Evolutionary conservation across 164 flowering plant genomes (phyloP), one percentile per base, ranked within the genome.

Genomic region (Taxillus chinensis): DNA sequence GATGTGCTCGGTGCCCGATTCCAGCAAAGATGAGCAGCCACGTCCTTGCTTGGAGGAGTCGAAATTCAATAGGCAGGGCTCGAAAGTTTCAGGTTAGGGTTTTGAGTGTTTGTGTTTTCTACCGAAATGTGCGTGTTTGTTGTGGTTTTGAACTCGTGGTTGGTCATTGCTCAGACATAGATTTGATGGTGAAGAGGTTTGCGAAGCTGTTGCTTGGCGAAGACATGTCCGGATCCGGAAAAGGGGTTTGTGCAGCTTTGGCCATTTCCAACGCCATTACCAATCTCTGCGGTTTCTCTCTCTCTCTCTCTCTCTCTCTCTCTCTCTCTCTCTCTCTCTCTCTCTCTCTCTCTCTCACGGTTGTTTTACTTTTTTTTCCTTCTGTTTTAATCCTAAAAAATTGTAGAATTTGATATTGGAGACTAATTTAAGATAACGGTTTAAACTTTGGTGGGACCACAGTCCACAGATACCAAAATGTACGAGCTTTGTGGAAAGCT

Each of bases 181-280:
- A 89, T 50, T 75, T 89, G 95, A 87, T 91, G 97, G 88, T 83
- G 72, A 96, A 91, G 74, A 80, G 95, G 45, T 89, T 85, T 74
- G 74, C 92, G 14, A 91, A 91, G 61, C 66, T 91, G 79, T 67
- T 91, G 76, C 90, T 91, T 50, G 98, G 98, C 13, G 98, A 91
- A 74, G 98, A 91, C 68, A 91, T 91, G 98, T 91, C 98, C 16
- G 96, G 98, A 5, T 81, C 83, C 66, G 98, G 98, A 1, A 86
- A 86, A 79, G 98, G 98, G 43, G 98, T 91, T 62, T 85, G 79
- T 64, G 69, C 95, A 5, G 87, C 98, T n/a, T 63, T 87, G 78
- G 91, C 96, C 4, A 79, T 91, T 68, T 89, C 98, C 2, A 91
- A 91, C 77, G 90, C 96, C 68, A 83, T 89, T 66, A 91, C 98